Base-by-base conservation (phyloP, 805 yeast species). In the Sugiyamaella americana region DNA sequence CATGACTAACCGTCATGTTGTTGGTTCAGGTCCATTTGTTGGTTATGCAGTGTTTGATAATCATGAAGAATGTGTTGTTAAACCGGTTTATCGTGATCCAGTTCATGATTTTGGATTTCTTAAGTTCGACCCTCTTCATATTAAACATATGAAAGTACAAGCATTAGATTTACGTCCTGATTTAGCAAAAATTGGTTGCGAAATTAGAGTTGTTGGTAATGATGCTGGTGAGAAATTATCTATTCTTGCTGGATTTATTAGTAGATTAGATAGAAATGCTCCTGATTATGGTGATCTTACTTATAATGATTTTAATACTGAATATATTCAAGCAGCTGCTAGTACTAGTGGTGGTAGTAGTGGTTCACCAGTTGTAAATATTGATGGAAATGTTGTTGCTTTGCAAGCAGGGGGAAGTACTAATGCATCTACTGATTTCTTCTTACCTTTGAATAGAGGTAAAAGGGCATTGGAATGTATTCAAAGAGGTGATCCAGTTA, bases 171-270 rank as follows among this genome's bases (percentile, higher is more conserved):
- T 89, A 45, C 73, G 76, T 53, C 97, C 97, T 0, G 91, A 86
- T 16, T 70, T 83, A 50, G 96, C 96, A 23, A 75, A 77, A 57
- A 89, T 89, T n/a, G 97, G 97, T 32, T 78, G 87, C 35, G 97
- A 89, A 62, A 88, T 89, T 59, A 76, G 96, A 58, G 96, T 89
- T 23, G 89, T 89, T 34, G 97, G 97, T 71, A 89, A 89, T 65
- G 97, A 89, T 69, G 94, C 95, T 11, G 97, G 96, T 60, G 97
- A 89, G 63, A 88, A 89, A 65, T 71, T 89, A 40, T 82, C 94
- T 42, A 89, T 89, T 57, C 70, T 88, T 56, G 78, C 95, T 1
- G 97, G 97, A 29, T 87, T 88, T 64, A 84, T 83, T 32, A 68
- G 75, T 44, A 78, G 96, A 62, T 67, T 87, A 49, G 96, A 88